Conservation (phyloP, 2,329 filamentous ascomycete genomes). For the Xylariaceae sp. region DNA sequence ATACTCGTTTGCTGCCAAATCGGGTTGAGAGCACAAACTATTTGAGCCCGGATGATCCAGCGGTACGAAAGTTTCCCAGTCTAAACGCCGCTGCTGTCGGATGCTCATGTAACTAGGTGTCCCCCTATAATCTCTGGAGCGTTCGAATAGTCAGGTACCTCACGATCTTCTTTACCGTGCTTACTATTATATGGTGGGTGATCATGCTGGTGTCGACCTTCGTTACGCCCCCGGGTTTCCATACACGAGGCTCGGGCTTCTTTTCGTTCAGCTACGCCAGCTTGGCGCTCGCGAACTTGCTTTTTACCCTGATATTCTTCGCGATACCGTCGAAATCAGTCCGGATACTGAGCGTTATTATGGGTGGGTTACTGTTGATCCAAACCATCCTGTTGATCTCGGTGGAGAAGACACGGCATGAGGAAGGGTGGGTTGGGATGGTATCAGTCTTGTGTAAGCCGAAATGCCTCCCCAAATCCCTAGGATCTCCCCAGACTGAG, state of each 20-base stretch:
- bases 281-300: slow-evolving; percentile 73
- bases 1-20: slow-evolving; percentile 70
- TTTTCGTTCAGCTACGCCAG: slow-evolving; percentile 84
- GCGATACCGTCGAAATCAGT: slow-evolving; percentile 78
- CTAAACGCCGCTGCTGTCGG: not conserved
- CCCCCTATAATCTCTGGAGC: slow-evolving; percentile 90
- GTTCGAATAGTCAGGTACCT: slow-evolving; percentile 79
- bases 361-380: slow-evolving; percentile 68
- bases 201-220: slow-evolving; percentile 87
- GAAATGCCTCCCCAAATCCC: not conserved
- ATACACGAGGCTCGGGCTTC: slow-evolving; percentile 89
- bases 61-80: slow-evolving; percentile 54
- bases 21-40: slow-evolving; percentile 62
- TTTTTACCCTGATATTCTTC: slow-evolving; percentile 85
- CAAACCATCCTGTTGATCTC: slow-evolving; percentile 79
- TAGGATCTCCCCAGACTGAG: slow-evolving; percentile 12
- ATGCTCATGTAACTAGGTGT: slow-evolving; percentile 29
- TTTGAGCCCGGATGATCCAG: slow-evolving; percentile 78
- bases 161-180: slow-evolving; percentile 72
- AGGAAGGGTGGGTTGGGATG: slow-evolving; percentile 92
- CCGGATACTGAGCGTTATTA: slow-evolving; percentile 70
- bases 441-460: slow-evolving; percentile 70
- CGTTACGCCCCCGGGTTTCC: slow-evolving; percentile 83
- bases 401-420: slow-evolving; percentile 72
- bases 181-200: slow-evolving; percentile 92